phyloP scores from a whole-genome alignment of 495 filamentous ascomycete species.

The Penicillium parvum region DNA sequence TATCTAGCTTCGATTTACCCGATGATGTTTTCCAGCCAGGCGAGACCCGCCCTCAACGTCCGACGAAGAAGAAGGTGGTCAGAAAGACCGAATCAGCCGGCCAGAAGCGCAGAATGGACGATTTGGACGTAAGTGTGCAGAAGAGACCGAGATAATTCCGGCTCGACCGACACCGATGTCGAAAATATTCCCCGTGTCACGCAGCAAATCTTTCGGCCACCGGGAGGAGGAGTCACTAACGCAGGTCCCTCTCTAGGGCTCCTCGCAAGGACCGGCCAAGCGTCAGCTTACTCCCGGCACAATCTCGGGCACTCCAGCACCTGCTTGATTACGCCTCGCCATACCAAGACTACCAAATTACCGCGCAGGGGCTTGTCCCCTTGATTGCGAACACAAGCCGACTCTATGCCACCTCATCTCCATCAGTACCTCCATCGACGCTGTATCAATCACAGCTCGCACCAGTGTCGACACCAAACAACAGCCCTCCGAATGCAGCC shows the following conservation, averaged over 20 bases:
- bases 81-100: slow-evolving; percentile 37
- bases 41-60: slow-evolving; percentile 63
- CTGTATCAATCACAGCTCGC: too few species aligned
- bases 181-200: slow-evolving; percentile 13
- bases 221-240: slow-evolving; percentile 36
- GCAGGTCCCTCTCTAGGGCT: slow-evolving; percentile 27
- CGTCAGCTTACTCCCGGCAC: slow-evolving; percentile 37
- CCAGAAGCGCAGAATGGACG: slow-evolving; percentile 42
- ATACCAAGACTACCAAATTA: too few species aligned
- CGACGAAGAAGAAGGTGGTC: slow-evolving; percentile 58
- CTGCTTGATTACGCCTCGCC: slow-evolving; percentile 37
- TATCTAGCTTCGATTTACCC: slow-evolving; percentile 71
- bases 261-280: slow-evolving; percentile 33
- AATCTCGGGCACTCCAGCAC: slow-evolving; percentile 26
- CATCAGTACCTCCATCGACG: too few species aligned
- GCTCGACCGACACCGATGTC: slow-evolving; percentile 21
- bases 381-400: slow-evolving; percentile 3
- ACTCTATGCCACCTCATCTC: too few species aligned
- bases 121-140: slow-evolving; percentile 45
- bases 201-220: slow-evolving; percentile 14
- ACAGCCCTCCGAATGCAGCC: too few species aligned
- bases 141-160: slow-evolving; percentile 23
- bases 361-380: slow-evolving; percentile 37
- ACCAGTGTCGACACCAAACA: too few species aligned
- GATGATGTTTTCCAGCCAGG: slow-evolving; percentile 83